phyloP scores from a whole-genome alignment of 1,284 basidiomycete genomes.

The Kwoniella shivajii region DNA sequence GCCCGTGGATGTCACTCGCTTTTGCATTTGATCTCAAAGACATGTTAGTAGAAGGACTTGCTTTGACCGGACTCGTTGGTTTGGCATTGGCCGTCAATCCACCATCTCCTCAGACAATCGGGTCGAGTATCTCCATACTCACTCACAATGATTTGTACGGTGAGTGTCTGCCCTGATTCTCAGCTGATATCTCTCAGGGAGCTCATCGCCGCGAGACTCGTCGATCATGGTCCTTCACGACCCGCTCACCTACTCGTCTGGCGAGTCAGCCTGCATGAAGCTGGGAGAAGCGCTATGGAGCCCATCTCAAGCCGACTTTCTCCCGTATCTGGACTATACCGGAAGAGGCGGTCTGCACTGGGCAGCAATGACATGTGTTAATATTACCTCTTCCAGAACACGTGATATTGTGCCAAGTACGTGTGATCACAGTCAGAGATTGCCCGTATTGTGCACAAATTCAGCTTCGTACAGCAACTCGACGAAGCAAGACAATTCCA shows the following conservation, averaged over 20 bases:
- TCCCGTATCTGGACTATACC: conserved; percentile 14
- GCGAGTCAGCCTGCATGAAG: not conserved
- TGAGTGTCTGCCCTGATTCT: not conserved
- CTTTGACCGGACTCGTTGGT: too few species aligned
- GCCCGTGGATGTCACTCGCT: too few species aligned
- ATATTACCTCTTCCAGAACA: not conserved
- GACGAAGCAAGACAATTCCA: conserved; percentile 13
- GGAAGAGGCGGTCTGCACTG: conserved; percentile 10
- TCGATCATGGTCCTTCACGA: conserved; percentile 9
- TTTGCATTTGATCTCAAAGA: too few species aligned
- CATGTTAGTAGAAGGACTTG: too few species aligned
- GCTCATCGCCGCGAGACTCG: not conserved
- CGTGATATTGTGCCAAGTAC: not conserved
- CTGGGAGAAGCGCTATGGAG: conserved; percentile 14
- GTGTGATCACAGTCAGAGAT: not conserved
- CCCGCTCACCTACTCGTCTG: not conserved
- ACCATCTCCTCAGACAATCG: not conserved
- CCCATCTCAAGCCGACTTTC: conserved; percentile 8
- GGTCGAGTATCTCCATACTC: not conserved
- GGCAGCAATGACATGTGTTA: not conserved
- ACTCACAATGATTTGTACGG: conserved; percentile 6
- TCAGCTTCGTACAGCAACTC: conserved; percentile 9
- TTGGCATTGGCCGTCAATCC: not conserved
- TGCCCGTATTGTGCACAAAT: conserved; percentile 13
- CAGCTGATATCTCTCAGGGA: not conserved